Evolutionary conservation across 345 rosid genomes (phyloP).

Genomic region (Populus euphratica): DNA sequence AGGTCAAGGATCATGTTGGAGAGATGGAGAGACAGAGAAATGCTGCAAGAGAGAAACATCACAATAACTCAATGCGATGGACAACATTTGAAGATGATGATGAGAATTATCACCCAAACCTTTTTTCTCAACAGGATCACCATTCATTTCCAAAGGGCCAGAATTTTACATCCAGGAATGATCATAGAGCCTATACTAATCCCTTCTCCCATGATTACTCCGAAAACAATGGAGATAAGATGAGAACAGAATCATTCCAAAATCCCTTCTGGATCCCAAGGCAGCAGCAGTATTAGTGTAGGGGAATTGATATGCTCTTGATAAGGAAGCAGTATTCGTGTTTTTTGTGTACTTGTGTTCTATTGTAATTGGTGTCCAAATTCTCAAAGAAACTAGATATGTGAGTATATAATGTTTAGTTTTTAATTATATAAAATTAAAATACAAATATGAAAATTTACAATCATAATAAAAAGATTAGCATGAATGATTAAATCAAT

Average conservation of each 20-base stretch:
- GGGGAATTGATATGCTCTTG: not conserved
- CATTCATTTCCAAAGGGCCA: not conserved
- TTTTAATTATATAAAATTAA: too few relatives aligned
- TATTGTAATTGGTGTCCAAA: not conserved
- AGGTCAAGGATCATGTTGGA: conserved; percentile 68
- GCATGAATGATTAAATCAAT: too few relatives aligned
- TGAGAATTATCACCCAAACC: conserved; percentile 56
- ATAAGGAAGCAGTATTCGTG: not conserved
- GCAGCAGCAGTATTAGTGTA: not conserved
- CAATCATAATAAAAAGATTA: too few relatives aligned
- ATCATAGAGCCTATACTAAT: not conserved
- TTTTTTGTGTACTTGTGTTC: not conserved
- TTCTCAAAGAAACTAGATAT: too few relatives aligned
- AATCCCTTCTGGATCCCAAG: conserved; percentile 29
- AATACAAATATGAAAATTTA: too few relatives aligned
- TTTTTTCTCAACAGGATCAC: conserved; percentile 30
- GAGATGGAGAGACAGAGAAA: conserved; percentile 59
- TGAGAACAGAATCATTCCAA: conserved; percentile 21
- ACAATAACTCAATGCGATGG: conserved; percentile 47
- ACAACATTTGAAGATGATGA: conserved; percentile 51
- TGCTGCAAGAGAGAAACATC: conserved; percentile 37
- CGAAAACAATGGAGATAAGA: conserved; percentile 14
- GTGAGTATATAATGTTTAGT: too few relatives aligned
- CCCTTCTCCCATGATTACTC: conserved; percentile 19
- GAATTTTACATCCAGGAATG: not conserved